Conservation (phyloP, 257 asterid genomes). For the Misopates orontium region DNA sequence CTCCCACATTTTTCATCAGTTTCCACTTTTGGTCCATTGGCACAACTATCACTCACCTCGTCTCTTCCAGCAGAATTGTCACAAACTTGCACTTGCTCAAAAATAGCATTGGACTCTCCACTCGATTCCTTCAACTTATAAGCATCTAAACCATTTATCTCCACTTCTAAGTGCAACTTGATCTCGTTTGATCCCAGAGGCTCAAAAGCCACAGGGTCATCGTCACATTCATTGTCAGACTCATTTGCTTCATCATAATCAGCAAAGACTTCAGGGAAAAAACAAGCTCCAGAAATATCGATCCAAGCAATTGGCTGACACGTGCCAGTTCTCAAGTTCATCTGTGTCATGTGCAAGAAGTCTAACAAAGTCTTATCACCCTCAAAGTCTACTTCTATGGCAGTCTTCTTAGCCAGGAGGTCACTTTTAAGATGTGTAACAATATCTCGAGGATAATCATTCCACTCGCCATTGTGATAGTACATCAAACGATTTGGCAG, state of each 20-base stretch:
- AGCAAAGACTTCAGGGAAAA: constrained; percentile 66
- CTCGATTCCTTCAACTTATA: constrained; percentile 48
- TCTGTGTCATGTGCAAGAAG: constrained; percentile 66
- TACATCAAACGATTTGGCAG: constrained; percentile 68
- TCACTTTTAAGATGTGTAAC: constrained; percentile 54
- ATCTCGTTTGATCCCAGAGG: constrained; percentile 44
- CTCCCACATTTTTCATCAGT: constrained; percentile 36
- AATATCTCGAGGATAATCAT: constrained; percentile 62
- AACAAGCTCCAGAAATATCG: constrained; percentile 75
- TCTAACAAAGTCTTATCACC: constrained; percentile 52
- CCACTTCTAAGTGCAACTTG: constrained; percentile 74
- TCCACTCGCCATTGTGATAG: constrained; percentile 69
- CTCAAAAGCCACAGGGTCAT: constrained; percentile 31
- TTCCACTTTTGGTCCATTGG: constrained; percentile 33
- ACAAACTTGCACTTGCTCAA: constrained; percentile 38
- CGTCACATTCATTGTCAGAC: constrained; percentile 28
- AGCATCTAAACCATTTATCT: constrained; percentile 57
- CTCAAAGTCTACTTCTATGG: constrained; percentile 54
- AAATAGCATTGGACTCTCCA: constrained; percentile 68
- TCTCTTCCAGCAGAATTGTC: constrained; percentile 36
- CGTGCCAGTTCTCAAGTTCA: constrained; percentile 66
- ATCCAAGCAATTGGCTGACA: constrained; percentile 82
- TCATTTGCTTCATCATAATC: constrained; percentile 35
- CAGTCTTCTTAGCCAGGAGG: constrained; percentile 54
- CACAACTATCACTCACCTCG: constrained; percentile 40